Percentiles rank a stretch among this genome's conserved stretches.
These are phyloP conservation scores for Debaryomyces psychrophilus DNA, from an alignment of 1,139 yeast species.

Conservation along the genomic window DNA sequence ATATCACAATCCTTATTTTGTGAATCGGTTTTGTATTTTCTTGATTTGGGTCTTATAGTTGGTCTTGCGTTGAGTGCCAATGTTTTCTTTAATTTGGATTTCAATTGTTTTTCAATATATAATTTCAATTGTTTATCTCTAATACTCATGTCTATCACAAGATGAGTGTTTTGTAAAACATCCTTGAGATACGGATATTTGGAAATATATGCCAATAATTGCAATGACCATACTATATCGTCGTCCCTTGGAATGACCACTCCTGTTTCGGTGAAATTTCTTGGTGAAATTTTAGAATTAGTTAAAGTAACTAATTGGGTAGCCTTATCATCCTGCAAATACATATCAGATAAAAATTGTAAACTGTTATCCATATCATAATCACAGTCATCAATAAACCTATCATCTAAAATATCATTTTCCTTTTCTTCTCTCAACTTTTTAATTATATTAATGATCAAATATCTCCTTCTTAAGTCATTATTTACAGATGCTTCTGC, in stretches of 20 bases:
- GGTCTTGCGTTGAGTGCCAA: conserved; percentile 36
- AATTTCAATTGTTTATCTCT: conserved; percentile 47
- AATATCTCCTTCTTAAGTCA: conserved; percentile 41
- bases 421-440: conserved; percentile 46
- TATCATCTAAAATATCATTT: conserved; percentile 38
- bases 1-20: conserved; percentile 20
- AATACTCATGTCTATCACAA: conserved; percentile 57
- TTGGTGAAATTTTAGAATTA: conserved; percentile 50
- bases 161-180: conserved; percentile 70
- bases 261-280: conserved; percentile 70
- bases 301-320: conserved; percentile 22
- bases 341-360: conserved; percentile 46
- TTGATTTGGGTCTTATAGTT: conserved; percentile 41
- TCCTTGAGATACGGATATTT: conserved; percentile 84
- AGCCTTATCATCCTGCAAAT: conserved; percentile 42
- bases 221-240: conserved; percentile 92
- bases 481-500: conserved; percentile 21
- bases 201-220: conserved; percentile 87
- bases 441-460: conserved; percentile 40
- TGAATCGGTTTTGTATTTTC: conserved; percentile 22
- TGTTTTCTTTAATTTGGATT: conserved; percentile 35
- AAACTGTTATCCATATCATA: conserved; percentile 50
- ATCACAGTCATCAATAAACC: conserved; percentile 35
- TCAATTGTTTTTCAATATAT: conserved; percentile 42
- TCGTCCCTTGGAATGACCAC: conserved; percentile 85